Evolutionary conservation across 345 rosid genomes (phyloP).

Genomic region (Gossypium bickii): DNA sequence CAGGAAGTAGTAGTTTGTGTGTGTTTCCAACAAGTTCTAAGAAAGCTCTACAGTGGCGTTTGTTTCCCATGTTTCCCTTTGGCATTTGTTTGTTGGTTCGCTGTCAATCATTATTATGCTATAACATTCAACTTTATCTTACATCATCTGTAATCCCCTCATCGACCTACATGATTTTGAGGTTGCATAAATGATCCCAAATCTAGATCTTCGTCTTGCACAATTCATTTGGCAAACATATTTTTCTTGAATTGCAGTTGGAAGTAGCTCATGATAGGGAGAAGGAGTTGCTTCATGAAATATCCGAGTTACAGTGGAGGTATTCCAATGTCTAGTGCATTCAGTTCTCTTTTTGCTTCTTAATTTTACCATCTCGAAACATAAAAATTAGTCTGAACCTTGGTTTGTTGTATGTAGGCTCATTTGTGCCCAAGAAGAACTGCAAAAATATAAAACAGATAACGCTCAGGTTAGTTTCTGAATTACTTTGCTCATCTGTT

Average conservation of each 20-base stretch:
- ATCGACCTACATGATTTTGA: neutral
- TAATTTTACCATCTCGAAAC: neutral
- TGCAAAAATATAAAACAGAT: constrained; percentile 73
- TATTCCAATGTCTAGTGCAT: constrained; percentile 17
- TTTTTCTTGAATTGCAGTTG: constrained; percentile 43
- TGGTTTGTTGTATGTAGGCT: constrained; percentile 45
- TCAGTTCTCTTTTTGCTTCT: neutral
- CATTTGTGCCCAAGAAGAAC: constrained; percentile 76
- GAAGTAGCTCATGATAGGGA: constrained; percentile 93
- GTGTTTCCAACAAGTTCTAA: neutral
- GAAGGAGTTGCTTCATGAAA: constrained; percentile 79
- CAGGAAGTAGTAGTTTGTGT: neutral
- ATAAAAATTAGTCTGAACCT: neutral
- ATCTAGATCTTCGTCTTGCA: neutral
- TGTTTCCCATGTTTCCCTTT: neutral
- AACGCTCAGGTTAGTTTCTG: constrained; percentile 46
- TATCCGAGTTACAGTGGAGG: constrained; percentile 91
- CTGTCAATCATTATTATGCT: neutral
- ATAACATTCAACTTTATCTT: neutral
- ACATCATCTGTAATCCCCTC: neutral
- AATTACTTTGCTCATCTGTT: neutral
- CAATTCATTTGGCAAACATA: neutral
- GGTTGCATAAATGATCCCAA: neutral
- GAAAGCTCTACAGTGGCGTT: neutral
- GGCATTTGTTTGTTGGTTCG: neutral